phyloP scores from a whole-genome alignment of 805 yeast genomes.

The Kuraishia capsulata region DNA sequence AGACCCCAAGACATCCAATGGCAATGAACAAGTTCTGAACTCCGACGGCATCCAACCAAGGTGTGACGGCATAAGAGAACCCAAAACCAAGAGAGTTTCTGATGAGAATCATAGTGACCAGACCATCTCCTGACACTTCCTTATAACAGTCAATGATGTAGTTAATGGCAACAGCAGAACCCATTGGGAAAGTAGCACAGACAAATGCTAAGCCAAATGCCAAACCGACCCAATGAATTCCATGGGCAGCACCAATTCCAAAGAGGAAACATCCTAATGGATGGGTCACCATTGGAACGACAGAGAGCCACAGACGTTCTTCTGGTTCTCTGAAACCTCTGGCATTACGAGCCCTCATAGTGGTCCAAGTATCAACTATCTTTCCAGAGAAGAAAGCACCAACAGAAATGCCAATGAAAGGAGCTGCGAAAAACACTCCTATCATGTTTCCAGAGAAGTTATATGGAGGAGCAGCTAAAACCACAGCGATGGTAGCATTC shows the following conservation, averaged over 20 bases:
- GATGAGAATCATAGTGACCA: conserved; percentile 12
- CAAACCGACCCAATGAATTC: conserved; percentile 17
- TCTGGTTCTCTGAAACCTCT: conserved; percentile 11
- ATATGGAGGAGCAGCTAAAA: conserved; percentile 13
- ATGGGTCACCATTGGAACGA: conserved; percentile 9
- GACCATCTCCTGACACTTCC: conserved; percentile 20
- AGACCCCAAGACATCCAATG: conserved; percentile 10
- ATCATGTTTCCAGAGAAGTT: conserved; percentile 12
- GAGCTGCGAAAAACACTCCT: conserved; percentile 14
- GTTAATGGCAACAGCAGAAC: conserved; percentile 19
- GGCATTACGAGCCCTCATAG: conserved; percentile 7
- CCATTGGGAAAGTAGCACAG: conserved; percentile 16
- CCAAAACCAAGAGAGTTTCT: conserved; percentile 11
- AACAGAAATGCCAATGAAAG: conserved; percentile 9
- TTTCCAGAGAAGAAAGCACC: conserved; percentile 10
- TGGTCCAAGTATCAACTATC: conserved; percentile 8
- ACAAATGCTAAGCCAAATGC: conserved; percentile 19
- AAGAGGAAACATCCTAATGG: conserved; percentile 12
- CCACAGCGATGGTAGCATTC: conserved; percentile 23
- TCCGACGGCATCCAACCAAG: conserved; percentile 9
- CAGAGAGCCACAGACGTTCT: conserved; percentile 7
- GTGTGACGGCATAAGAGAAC: conserved; percentile 11
- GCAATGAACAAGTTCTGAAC: conserved; percentile 11
- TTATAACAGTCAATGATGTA: conserved; percentile 20
- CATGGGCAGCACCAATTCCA: conserved; percentile 17